Evolutionary conservation across 83 land plant genomes (phyloP).

Genomic region (Picea abies): DNA sequence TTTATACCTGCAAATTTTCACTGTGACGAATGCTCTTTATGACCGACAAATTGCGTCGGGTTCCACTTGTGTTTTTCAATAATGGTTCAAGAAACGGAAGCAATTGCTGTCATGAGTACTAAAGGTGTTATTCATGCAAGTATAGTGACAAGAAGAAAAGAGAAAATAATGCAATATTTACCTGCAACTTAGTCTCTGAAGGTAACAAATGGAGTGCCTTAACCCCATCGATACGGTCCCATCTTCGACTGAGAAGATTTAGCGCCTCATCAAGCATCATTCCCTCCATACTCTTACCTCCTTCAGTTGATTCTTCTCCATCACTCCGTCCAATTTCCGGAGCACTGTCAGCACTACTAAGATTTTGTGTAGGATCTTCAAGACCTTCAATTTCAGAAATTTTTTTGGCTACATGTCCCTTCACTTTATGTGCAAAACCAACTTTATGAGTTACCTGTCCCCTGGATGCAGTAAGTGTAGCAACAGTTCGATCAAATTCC

Average conservation of each 20-base stretch:
- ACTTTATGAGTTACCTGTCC: slow-evolving; percentile 33
- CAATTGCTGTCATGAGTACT: slow-evolving; percentile 53
- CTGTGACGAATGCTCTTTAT: slow-evolving; percentile 75
- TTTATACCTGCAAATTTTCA: slow-evolving; percentile 84
- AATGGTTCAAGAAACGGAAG: slow-evolving; percentile 88
- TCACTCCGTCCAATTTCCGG: slow-evolving; percentile 65
- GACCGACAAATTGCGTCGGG: slow-evolving; percentile 71
- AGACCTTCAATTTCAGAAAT: slow-evolving; percentile 90
- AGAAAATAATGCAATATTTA: slow-evolving; percentile 18
- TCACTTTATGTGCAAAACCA: slow-evolving; percentile 27
- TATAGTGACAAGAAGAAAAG: not conserved
- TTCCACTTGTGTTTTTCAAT: slow-evolving; percentile 78
- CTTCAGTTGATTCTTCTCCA: slow-evolving; percentile 55
- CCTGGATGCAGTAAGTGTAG: slow-evolving; percentile 32
- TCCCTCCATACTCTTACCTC: slow-evolving; percentile 46
- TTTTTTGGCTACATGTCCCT: slow-evolving; percentile 48
- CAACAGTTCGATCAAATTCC: slow-evolving; percentile 62
- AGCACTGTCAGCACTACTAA: slow-evolving; percentile 70
- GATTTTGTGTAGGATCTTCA: slow-evolving; percentile 39
- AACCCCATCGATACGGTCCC: slow-evolving; percentile 92
- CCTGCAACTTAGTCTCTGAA: slow-evolving; percentile 84
- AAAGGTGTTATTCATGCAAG: not conserved
- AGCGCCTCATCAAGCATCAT: slow-evolving; percentile 38
- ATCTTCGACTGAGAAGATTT: slow-evolving; percentile 70
- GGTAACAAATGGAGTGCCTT: slow-evolving; percentile 83